Percentiles rank a stretch among this genome's conserved stretches.
phyloP scores from a whole-genome alignment of 1,139 yeast genomes.

The Candida gigantensis region DNA sequence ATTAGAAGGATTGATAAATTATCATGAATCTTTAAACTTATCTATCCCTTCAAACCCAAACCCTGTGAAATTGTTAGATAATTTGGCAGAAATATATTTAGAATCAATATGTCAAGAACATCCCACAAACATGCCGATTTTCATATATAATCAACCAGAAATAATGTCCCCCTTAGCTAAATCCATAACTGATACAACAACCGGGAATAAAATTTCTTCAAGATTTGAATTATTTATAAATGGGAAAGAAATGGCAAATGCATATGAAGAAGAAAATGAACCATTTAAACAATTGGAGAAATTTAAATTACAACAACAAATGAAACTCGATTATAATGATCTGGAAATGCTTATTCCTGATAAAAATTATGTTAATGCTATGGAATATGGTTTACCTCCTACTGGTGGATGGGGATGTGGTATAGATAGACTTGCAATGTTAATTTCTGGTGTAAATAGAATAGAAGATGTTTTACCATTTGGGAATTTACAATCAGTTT shows the following conservation, averaged over 20 bases:
- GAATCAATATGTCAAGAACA: conserved; percentile 56
- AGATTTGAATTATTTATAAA: conserved; percentile 83
- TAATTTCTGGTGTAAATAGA: conserved; percentile 60
- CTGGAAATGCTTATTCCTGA: conserved; percentile 73
- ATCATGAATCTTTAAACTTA: conserved; percentile 31
- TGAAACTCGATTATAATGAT: conserved; percentile 53
- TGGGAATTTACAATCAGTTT: conserved; percentile 76
- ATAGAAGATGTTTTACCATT: conserved; percentile 82
- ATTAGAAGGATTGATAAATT: conserved; percentile 38
- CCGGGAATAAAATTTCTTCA: conserved; percentile 54
- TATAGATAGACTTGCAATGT: conserved; percentile 83
- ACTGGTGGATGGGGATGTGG: conserved; percentile 99
- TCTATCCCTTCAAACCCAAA: conserved; percentile 47
- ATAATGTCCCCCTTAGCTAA: conserved; percentile 87
- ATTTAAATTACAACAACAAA: conserved; percentile 55
- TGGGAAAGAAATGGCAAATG: conserved; percentile 84
- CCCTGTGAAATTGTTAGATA: conserved; percentile 63
- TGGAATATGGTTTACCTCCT: conserved; percentile 96
- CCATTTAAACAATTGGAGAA: conserved; percentile 69
- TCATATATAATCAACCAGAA: conserved; percentile 83
- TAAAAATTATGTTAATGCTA: conserved; percentile 62
- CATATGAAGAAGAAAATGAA: conserved; percentile 94
- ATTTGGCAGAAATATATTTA: conserved; percentile 58
- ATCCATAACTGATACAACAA: conserved; percentile 36
- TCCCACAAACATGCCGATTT: conserved; percentile 55